Conservation (phyloP, 768 basidiomycete species). For the Pleurotus platypus region DNA sequence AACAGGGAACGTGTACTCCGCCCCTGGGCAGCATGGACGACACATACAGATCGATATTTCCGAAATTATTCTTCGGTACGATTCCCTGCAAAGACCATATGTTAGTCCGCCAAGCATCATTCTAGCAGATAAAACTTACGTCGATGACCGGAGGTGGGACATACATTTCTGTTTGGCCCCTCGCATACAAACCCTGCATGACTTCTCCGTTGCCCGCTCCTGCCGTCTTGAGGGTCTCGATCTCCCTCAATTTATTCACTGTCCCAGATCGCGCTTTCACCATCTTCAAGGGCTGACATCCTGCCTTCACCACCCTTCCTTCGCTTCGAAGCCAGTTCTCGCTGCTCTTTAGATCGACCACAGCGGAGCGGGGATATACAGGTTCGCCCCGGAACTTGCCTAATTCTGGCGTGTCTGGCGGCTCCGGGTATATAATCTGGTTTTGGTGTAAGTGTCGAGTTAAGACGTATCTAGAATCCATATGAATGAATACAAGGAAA, state of each 20-base stretch:
- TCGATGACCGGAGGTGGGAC: conserved; percentile 77
- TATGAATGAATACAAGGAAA: neutral
- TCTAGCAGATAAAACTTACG: conserved; percentile 42
- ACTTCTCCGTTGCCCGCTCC: conserved; percentile 47
- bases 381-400: conserved; percentile 92
- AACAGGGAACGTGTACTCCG: conserved; percentile 87
- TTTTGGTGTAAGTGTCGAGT: conserved; percentile 84
- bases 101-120: neutral
- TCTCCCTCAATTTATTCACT: conserved; percentile 68
- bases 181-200: conserved; percentile 86
- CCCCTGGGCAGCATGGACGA: conserved; percentile 92
- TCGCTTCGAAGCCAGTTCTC: conserved; percentile 92
- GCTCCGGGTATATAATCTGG: conserved; percentile 77
- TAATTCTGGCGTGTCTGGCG: conserved; percentile 59
- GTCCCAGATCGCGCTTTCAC: conserved; percentile 85
- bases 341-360: conserved; percentile 83
- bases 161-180: conserved; percentile 81
- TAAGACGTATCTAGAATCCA: conserved; percentile 64
- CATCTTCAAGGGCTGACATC: conserved; percentile 85
- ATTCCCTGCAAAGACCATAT: conserved; percentile 55
- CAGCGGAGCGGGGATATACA: conserved; percentile 82
- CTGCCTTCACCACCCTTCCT: conserved; percentile 69
- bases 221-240: conserved; percentile 41
- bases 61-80: conserved; percentile 93
- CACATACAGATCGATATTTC: conserved; percentile 95